Evolutionary conservation across 2,329 filamentous ascomycete genomes (phyloP), one percentile per base, ranked within the genome.

Genomic region (Penicillium sp.): DNA sequence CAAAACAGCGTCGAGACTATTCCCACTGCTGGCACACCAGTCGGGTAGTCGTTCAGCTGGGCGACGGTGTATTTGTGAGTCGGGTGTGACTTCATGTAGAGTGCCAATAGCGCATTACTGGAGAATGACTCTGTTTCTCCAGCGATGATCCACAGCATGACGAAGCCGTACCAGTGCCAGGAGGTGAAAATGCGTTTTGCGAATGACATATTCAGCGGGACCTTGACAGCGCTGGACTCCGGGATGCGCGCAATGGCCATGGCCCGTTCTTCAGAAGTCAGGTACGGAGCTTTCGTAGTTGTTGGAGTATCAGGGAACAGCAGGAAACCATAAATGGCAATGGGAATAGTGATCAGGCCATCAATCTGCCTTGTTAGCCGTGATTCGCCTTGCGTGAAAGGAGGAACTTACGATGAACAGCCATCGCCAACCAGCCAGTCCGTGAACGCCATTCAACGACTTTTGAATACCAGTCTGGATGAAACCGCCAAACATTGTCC

Each of bases 101-200:
- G 64, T 0, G 79, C 75, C 0, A 85, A 67, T 1, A 90, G 78
- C 0, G 84, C 78, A 71, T 91, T 90, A 20, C 83, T 82, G 54
- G 83, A 86, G 72, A 90, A 91, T 0, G 86, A 89, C 71, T 92
- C 89, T 0, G 86, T 88, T 69, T 90, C 87, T 34, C 88, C 87
- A 0, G 88, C 88, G 42, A 91, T 86, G 63, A 89, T 83, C 74
- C 73, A 76, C 6, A 76, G 66, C 39, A 75, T 67, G 31, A 75
- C 72, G 47, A 76, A 76, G 4, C 67, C 72, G 62, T 74, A 77
- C 68, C 72, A 75, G 58, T 75, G 73, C 73, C 73, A 76, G 11
- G 69, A 69, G 22, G 61, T 64, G 58, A 77, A 72, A 52, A 76
- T 56, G n/a, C 65, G 65, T 43, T 72, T 74, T 37, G 68, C 60